phyloP scores from a whole-genome alignment of 2,329 filamentous ascomycete species.

The Tolypocladium endophyticum region DNA sequence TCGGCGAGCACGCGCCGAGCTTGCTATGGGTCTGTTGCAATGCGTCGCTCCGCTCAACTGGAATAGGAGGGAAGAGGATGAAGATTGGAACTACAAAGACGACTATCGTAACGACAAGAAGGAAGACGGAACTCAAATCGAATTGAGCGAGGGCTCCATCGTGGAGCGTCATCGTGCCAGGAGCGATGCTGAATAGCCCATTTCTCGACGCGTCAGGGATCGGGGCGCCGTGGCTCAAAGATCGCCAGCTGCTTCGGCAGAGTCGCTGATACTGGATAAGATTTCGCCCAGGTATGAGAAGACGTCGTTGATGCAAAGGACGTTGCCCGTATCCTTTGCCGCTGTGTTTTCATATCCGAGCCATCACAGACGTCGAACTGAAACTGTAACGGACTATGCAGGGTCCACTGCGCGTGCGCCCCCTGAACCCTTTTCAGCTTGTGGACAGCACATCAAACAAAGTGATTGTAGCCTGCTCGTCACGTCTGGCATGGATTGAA shows the following conservation, averaged over 20 bases:
- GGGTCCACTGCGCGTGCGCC: background rate
- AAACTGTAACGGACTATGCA: background rate
- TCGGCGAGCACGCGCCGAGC: conserved; percentile 28
- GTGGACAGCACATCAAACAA: background rate
- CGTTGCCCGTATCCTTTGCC: background rate
- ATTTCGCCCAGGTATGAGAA: background rate
- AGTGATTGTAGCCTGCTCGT: too few species aligned
- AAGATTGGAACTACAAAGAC: conserved; percentile 44
- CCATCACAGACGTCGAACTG: background rate
- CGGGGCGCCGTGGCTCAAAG: background rate
- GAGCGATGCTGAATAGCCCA: background rate
- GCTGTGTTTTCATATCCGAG: background rate
- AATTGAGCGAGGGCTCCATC: conserved; percentile 12
- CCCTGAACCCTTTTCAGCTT: background rate
- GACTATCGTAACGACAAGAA: conserved; percentile 32
- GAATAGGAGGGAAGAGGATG: conserved; percentile 43
- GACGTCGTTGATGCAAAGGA: background rate
- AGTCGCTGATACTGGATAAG: background rate
- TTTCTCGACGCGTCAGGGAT: background rate
- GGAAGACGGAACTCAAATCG: conserved; percentile 21
- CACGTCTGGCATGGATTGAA: background rate
- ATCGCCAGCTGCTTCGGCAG: background rate
- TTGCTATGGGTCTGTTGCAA: conserved; percentile 43
- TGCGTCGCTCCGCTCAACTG: conserved; percentile 41
- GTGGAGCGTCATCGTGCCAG: conserved; percentile 10